Evolutionary conservation across 495 filamentous ascomycete genomes (phyloP).

Genomic region (Xylaria palmicola): DNA sequence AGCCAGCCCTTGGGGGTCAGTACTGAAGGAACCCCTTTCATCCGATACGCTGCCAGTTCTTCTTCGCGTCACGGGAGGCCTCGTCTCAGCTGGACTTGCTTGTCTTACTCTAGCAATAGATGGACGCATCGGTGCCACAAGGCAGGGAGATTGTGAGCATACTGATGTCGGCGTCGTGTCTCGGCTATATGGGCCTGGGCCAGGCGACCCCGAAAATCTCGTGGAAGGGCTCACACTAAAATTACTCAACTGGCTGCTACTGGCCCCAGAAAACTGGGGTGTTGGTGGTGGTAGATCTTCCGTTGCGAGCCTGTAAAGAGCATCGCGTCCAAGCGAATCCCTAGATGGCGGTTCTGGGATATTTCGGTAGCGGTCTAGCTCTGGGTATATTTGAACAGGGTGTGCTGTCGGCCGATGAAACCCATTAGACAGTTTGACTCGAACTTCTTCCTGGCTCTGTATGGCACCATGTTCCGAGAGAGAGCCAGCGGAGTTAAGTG

Average conservation of each 20-base stretch:
- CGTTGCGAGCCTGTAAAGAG: conserved; percentile 50
- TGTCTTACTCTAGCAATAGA: conserved; percentile 57
- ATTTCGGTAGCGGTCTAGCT: conserved; percentile 54
- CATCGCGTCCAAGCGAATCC: conserved; percentile 33
- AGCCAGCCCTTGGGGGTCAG: conserved; percentile 57
- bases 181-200: conserved; percentile 74
- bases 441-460: conserved; percentile 39
- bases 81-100: conserved; percentile 61
- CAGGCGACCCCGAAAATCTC: conserved; percentile 87
- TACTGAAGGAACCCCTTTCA: conserved; percentile 47
- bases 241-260: conserved; percentile 50
- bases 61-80: conserved; percentile 67
- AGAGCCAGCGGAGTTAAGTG: conserved; percentile 24
- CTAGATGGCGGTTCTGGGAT: conserved; percentile 24
- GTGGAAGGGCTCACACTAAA: conserved; percentile 88
- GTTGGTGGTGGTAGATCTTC: conserved; percentile 65
- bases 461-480: conserved; percentile 40
- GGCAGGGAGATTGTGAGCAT: conserved; percentile 90
- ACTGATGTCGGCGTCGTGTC: conserved; percentile 94
- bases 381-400: conserved; percentile 46
- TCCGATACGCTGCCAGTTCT: conserved; percentile 54
- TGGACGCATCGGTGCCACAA: conserved; percentile 60
- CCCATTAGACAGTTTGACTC: conserved; percentile 35
- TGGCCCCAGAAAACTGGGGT: conserved; percentile 57
- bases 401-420: conserved; percentile 33